Base-by-base conservation (phyloP, 75 land plant genomes). In the Pinus albicaulis region DNA sequence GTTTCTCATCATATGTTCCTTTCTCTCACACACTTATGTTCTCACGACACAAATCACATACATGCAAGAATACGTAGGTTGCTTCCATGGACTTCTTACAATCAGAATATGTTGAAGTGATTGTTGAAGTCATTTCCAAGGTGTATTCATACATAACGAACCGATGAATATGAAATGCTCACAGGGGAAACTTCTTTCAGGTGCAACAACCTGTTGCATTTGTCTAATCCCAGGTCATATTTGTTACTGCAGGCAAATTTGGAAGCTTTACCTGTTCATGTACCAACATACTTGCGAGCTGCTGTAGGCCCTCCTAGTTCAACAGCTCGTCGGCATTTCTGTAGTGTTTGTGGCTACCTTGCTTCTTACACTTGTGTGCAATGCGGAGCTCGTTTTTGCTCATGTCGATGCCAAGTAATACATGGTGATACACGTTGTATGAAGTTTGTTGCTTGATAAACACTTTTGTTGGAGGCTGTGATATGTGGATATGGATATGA, bases 251-350 rank as follows among this genome's bases (percentile, higher is more conserved):
- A 93, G 98, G 98, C 96, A 57, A 93, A 95, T 76, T 71, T 95
- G 72, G 98, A 96, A 74, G 82, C 92, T n/a, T 83, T 92, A 79
- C 97, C 94, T 68, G 83, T 94, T 10, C 87, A 96, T 80, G 90
- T 91, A 25, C 99, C 99, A 7, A 78, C 94, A 24, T 96, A 93
- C 76, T 53, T 93, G 80, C 85, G 84, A 63, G 99, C 99, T 77
- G 94, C 97, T n/a, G 99, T 96, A 28, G 99, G 99, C n/a, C 94
- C 94, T 55, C 99, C 99, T 22, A 93, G 89, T 78, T 78, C 87
- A 24, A 80, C 84, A 17, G 85, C 93, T 24, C 87, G 97, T 8
- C 91, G 97, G 24, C 92, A 93, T 83, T 96, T 92, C 82, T 96
- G 99, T 79, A 90, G 88, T 34, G 99, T 96, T n/a, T 96, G 99